These are phyloP conservation scores for Daldinia concentrica DNA, from an alignment of 495 filamentous ascomycete species.

Conservation along the genomic window DNA sequence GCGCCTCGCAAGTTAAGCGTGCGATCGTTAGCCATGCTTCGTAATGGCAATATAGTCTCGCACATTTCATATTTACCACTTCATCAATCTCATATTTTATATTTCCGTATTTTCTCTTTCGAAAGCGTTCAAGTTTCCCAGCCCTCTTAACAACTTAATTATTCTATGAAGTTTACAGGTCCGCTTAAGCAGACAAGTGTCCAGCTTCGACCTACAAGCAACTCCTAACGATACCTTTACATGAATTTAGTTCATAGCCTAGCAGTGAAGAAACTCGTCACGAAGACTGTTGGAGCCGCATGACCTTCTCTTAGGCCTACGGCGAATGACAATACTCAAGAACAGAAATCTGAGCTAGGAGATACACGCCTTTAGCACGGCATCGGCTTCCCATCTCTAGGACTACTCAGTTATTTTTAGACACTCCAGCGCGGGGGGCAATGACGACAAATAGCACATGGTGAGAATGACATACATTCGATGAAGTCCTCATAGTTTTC, in stretches of 20 bases:
- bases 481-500: conserved; percentile 65
- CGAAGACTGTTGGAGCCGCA: conserved; percentile 37
- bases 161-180: not conserved
- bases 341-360: conserved; percentile 58
- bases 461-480: conserved; percentile 40
- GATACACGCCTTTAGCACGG: conserved; percentile 32
- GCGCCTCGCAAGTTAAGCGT: not conserved
- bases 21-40: not conserved
- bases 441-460: conserved; percentile 46
- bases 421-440: conserved; percentile 31
- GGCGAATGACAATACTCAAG: conserved; percentile 47
- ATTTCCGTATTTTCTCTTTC: not conserved
- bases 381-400: conserved; percentile 36
- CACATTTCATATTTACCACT: not conserved
- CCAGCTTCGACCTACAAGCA: conserved; percentile 5
- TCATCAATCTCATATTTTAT: not conserved
- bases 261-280: conserved; percentile 41
- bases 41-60: not conserved
- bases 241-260: conserved; percentile 9
- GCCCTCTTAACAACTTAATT: not conserved
- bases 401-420: conserved; percentile 17
- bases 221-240: not conserved
- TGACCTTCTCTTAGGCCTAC: conserved; percentile 19
- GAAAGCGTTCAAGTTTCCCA: no score
- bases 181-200: not conserved